Evolutionary conservation across 257 asterid genomes (phyloP), one percentile per base, ranked within the genome.

Genomic region (Jasminum sambac): DNA sequence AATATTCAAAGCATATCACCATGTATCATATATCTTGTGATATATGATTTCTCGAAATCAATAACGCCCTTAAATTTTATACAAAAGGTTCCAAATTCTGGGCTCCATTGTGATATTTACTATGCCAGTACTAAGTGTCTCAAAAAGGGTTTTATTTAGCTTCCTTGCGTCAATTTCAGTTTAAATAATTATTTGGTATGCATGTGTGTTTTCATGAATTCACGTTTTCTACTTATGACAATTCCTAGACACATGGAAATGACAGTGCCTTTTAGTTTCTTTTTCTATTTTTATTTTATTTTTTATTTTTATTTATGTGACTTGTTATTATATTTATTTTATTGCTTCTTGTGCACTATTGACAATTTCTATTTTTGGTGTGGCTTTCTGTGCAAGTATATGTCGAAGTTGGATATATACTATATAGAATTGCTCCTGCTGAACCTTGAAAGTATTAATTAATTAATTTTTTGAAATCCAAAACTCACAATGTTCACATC

Each of bases 401-500:
- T 40, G 46, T 44, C 44, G 11, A 48, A 52, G 19, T 4, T 21
- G 62, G 6, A 23, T 55, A 21, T 55, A 23, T 8, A 14, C 2
- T 1, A 23, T 55, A 23, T 8, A 14, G 2, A 4, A 16, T 50
- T 68, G 59, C 60, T 74, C 39, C 58, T 23, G 13, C 66, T 64
- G 58, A 37, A 52, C 50, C 36, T 10, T 41, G 26, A 36, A 60
- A 57, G 52, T 17, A 25, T 73, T 73, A 25, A 34, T 40, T n/a
- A n/a, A n/a, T n/a, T n/a, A n/a, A n/a, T 65, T 52, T 17, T 13
- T 52, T 52, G 17, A 11, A 12, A 9, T 8, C 21, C 6, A 52
- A 52, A 52, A 14, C 36, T 52, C n/a, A 8, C 11, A 16, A 19
- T 55, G 14, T 55, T 19, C 62, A 55, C n/a, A 50, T 50, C 6